A percentile compares a stretch with the other conserved stretches of the same genome.
Evolutionary conservation across 192 early-diverging fungal genomes (phyloP).

Genomic region (Phycomyces blakesleeanus): DNA sequence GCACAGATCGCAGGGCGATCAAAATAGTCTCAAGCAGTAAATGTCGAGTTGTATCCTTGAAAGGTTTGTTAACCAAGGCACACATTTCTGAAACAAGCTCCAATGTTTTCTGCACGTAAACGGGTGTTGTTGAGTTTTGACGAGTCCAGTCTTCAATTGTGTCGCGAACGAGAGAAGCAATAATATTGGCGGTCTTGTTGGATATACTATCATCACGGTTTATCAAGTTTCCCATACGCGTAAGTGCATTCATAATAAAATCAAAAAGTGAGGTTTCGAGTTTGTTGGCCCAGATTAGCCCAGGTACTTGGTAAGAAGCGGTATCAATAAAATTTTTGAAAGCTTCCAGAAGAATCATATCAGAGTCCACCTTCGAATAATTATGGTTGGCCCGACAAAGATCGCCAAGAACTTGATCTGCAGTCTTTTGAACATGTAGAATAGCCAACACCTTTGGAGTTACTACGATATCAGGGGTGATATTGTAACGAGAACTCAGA

Average conservation of each 20-base stretch:
- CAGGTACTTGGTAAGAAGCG: constrained; percentile 17
- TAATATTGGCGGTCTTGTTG: not conserved
- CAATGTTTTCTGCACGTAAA: not conserved
- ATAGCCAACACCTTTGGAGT: not conserved
- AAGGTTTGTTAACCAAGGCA: not conserved
- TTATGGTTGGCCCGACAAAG: constrained; percentile 25
- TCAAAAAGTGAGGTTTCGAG: not conserved
- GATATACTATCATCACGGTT: constrained; percentile 1
- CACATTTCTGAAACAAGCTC: not conserved
- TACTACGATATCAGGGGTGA: not conserved
- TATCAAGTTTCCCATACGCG: not conserved
- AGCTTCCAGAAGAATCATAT: constrained; percentile 28
- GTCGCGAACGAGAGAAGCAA: constrained; percentile 11
- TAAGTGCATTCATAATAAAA: constrained; percentile 4
- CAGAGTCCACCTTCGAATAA: constrained; percentile 23
- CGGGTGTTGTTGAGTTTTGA: not conserved
- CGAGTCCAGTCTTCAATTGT: constrained; percentile 25
- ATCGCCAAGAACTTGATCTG: not conserved
- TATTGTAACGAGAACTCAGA: not conserved
- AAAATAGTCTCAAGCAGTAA: not conserved
- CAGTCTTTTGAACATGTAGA: not conserved
- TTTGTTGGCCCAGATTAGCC: constrained; percentile 16
- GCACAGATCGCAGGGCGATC: not conserved
- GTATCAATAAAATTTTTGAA: constrained; percentile 33
- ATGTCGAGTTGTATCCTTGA: not conserved